Conservation (phyloP, 495 filamentous ascomycete genomes). For the Trichoderma reesei region DNA sequence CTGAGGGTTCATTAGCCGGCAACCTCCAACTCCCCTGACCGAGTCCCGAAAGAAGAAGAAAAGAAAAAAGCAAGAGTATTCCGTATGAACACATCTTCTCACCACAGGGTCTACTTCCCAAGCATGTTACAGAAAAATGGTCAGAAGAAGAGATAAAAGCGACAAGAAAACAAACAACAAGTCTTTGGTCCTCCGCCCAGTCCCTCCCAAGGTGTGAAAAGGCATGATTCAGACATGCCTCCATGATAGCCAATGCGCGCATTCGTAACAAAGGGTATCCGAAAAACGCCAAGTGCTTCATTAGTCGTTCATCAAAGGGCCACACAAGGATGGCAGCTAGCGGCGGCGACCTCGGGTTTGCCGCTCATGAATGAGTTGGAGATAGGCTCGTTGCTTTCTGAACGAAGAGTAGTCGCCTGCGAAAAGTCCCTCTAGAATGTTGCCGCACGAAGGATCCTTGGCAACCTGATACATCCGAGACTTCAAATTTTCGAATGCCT, state of each 20-base stretch:
- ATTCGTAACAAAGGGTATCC: constrained; percentile 2
- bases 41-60: too few species aligned
- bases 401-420: constrained; percentile 66
- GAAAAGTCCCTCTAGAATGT: constrained; percentile 56
- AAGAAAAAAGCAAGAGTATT: not conserved
- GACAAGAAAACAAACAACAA: not conserved
- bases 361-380: constrained; percentile 19
- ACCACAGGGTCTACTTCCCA: not conserved
- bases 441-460: constrained; percentile 25
- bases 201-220: not conserved
- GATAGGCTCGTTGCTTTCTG: constrained; percentile 46
- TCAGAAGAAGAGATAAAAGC: not conserved
- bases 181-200: not conserved
- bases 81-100: too few species aligned
- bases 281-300: constrained; percentile 10
- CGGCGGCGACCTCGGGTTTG: too few species aligned
- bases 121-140: not conserved
- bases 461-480: constrained; percentile 42
- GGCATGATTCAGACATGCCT: not conserved
- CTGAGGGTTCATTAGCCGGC: not conserved
- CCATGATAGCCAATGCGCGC: not conserved
- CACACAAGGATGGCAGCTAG: constrained; percentile 6
- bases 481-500: constrained; percentile 49
- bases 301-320: not conserved
- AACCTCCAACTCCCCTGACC: not conserved